Evolutionary conservation across 768 basidiomycete species (phyloP).

Genomic region (Leucosporidium creatinivorum): DNA sequence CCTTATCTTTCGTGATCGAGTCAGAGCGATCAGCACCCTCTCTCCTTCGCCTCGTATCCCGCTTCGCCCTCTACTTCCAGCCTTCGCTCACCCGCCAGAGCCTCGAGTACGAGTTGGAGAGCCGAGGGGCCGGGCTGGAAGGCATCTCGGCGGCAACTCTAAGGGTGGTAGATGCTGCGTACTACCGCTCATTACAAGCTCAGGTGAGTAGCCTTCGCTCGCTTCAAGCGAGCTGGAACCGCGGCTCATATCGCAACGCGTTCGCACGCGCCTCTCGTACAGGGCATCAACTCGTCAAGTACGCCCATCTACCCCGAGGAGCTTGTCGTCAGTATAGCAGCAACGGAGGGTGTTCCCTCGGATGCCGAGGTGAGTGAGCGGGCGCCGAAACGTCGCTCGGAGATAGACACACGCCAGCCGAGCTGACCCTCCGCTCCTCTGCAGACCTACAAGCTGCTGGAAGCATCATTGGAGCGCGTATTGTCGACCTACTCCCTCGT

Average conservation of each 20-base stretch:
- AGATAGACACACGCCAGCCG: no score
- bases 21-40: conserved; percentile 4
- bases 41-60: neutral
- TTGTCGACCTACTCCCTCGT: conserved; percentile 7
- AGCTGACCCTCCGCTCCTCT: no score
- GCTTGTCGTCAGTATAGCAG: neutral
- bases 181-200: neutral
- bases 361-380: neutral
- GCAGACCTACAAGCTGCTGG: conserved; percentile 19
- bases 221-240: neutral
- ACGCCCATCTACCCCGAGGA: neutral
- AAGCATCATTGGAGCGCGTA: conserved; percentile 9
- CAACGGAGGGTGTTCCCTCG: neutral
- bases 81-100: conserved; percentile 3
- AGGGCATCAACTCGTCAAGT: no score
- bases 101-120: conserved; percentile 21
- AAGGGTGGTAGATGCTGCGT: neutral
- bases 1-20: conserved; percentile 23
- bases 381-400: neutral
- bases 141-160: neutral
- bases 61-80: neutral
- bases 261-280: no score
- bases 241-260: neutral
- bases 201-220: neutral
- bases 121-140: neutral